Conservation (phyloP, 176 grass and related monocot genomes). For the Leersia perrieri region DNA sequence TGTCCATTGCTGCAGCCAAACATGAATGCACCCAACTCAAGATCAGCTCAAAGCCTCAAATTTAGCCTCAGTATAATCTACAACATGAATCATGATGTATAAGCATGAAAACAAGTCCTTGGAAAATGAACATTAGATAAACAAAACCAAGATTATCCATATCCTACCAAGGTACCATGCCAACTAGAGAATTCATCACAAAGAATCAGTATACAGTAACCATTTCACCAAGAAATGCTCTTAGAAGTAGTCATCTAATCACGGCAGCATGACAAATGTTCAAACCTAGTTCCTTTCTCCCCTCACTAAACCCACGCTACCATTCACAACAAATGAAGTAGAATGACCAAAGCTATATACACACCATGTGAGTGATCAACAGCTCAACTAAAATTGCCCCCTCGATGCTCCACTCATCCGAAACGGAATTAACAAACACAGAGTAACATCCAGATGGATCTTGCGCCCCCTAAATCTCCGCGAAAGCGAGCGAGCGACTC, state of each 20-base stretch:
- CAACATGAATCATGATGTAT: background rate
- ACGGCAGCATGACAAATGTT: background rate
- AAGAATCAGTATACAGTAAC: background rate
- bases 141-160: background rate
- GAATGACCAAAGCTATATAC: too few species aligned
- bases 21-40: background rate
- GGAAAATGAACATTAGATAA: background rate
- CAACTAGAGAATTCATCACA: background rate
- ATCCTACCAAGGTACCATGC: background rate
- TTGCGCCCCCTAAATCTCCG: background rate
- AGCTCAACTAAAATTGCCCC: background rate
- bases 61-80: background rate
- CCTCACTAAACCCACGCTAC: background rate
- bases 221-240: background rate
- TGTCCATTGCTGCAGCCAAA: slow-evolving; percentile 29
- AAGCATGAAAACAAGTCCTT: background rate
- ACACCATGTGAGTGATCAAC: background rate
- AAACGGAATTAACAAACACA: background rate
- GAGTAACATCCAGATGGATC: background rate
- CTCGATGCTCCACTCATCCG: background rate
- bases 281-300: slow-evolving; percentile 6
- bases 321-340: too few species aligned
- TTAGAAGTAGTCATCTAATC: background rate
- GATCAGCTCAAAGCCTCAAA: background rate
- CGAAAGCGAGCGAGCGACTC: background rate